phyloP scores from a whole-genome alignment of 2,329 filamentous ascomycete genomes.

The Magnaporthales sp. region DNA sequence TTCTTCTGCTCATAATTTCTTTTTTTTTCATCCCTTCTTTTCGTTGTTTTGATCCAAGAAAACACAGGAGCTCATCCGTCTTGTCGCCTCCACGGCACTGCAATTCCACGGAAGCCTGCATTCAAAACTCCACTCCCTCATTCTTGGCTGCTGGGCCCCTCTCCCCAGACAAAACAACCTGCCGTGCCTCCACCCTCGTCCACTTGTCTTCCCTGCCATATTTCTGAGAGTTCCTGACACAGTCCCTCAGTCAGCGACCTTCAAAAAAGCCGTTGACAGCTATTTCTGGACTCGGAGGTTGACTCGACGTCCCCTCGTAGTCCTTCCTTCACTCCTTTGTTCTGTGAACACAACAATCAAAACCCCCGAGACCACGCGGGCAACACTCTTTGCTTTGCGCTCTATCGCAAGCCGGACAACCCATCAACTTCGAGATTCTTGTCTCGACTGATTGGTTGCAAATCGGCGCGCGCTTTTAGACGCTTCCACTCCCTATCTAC shows the following conservation, averaged over 20 bases:
- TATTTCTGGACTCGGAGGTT: background rate
- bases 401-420: background rate
- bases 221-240: background rate
- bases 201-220: background rate
- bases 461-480: background rate
- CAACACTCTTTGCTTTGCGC: background rate
- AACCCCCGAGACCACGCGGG: background rate
- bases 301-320: background rate
- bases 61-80: background rate
- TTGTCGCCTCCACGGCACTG: background rate
- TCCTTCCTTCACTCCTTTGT: background rate
- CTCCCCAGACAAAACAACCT: background rate
- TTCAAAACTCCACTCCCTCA: background rate
- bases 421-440: background rate
- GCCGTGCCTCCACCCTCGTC: background rate
- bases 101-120: background rate
- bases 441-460: background rate
- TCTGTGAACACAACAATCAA: background rate
- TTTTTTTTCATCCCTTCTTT: too few species aligned
- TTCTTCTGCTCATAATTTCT: background rate
- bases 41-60: background rate
- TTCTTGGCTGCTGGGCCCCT: background rate
- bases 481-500: background rate
- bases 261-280: background rate
- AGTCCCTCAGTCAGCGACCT: background rate